Base-by-base conservation (phyloP, 495 filamentous ascomycete species). In the Penicillium dipodomyicola region DNA sequence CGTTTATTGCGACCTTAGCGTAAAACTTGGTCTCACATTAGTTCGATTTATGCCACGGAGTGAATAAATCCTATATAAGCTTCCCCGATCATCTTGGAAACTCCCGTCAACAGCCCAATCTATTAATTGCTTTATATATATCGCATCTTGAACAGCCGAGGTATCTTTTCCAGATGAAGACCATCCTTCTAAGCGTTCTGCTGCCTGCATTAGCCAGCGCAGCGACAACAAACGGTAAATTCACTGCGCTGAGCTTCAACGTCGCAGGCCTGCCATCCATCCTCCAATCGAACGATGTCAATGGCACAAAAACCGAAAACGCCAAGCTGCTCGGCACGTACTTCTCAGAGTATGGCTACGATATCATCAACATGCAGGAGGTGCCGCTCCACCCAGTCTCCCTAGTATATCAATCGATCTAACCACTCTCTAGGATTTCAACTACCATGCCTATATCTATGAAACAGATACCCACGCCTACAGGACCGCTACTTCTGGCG, bases 321-420 rank as follows among this genome's bases (percentile, higher is more conserved):
- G 71, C 78, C 17, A 70, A 65, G 19, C 59, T 62, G 43, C 80
- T 82, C 39, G 84, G 80, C 6, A 64, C 67, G 49, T 72, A 74
- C 52, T 82, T 84, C 45, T 60, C 74, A 5, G 44, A 77, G 58
- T 81, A 79, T 57, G 74, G 68, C 51, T 84, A 80, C 69, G 80
- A 82, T 57, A 67, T 87, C 32, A 80, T 86, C 65, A 75, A 87
- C 58, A 70, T 83, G 47, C 83, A 88, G 63, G 84, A 88, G 74
- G 80, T 76, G 49, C 41, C 7, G 8, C 15, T 6, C 1, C 3
- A 32, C 57, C 3, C 0, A 46, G n/a, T 52, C 52, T 22, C 23
- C 8, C 29, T 8, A 30, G 5, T 33, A 11, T n/a, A 39, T 4
- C 23, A 7, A 45, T 15, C 20, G 23, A 52, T 25, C 6, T 40